phyloP scores from a whole-genome alignment of 192 early-diverging fungal species.

The Coemansia sp. region DNA sequence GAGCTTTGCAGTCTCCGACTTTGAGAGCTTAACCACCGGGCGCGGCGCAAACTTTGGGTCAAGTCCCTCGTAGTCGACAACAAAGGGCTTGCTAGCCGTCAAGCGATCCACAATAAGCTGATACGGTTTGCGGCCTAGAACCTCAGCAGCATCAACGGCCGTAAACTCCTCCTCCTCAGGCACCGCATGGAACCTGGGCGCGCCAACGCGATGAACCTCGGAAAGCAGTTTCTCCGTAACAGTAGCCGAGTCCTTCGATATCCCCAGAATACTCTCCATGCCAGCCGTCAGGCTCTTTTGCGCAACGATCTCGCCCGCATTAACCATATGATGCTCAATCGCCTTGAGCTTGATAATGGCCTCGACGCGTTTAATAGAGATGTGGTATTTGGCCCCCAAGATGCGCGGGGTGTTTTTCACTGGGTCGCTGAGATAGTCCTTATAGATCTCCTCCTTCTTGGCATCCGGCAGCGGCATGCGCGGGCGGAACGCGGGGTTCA shows the following conservation, averaged over 20 bases:
- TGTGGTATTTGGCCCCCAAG: constrained; percentile 64
- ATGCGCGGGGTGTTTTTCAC: constrained; percentile 63
- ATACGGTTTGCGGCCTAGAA: constrained; percentile 67
- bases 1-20: constrained; percentile 14
- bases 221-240: constrained; percentile 59
- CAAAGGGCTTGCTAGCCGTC: constrained; percentile 47
- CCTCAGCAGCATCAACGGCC: constrained; percentile 75
- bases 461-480: constrained; percentile 69
- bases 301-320: constrained; percentile 50
- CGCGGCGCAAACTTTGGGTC: constrained; percentile 40
- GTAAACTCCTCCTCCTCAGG: constrained; percentile 75
- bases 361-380: constrained; percentile 83
- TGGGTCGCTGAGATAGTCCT: constrained; percentile 60
- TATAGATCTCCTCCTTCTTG: constrained; percentile 71
- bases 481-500: constrained; percentile 86
- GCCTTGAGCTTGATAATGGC: constrained; percentile 89
- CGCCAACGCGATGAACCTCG: constrained; percentile 58
- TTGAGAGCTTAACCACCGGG: constrained; percentile 20
- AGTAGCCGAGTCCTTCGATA: constrained; percentile 18
- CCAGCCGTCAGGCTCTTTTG: constrained; percentile 70
- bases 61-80: constrained; percentile 41
- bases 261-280: constrained; percentile 84
- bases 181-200: constrained; percentile 77
- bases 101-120: constrained; percentile 46
- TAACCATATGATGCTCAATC: constrained; percentile 69